A percentile compares a stretch with the other conserved stretches of the same genome.
Conservation (phyloP, 23 red algal genomes). For the Gracilaria vermiculophylla region DNA sequence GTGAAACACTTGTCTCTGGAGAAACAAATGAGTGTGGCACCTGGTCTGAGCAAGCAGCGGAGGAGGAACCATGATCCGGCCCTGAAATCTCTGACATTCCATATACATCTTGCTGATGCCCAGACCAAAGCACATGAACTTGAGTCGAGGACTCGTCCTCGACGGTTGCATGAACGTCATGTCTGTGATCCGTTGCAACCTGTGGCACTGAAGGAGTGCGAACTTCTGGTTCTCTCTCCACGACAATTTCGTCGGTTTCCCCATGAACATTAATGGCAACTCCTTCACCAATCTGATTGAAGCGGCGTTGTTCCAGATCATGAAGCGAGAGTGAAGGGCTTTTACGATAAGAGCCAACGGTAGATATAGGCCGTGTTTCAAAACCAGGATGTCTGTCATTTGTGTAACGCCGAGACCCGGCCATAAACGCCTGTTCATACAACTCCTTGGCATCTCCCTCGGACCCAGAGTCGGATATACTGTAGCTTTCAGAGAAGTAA, state of each 20-base stretch:
- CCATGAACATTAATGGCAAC: neutral
- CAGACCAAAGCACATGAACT: neutral
- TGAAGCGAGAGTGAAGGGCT: neutral
- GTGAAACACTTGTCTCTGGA: neutral
- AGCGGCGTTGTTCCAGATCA: neutral
- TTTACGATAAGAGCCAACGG: neutral
- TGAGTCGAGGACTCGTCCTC: neutral
- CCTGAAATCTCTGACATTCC: neutral
- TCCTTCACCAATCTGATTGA: neutral
- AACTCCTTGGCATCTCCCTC: neutral
- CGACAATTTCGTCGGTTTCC: neutral
- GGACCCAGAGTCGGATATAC: conserved; percentile 26
- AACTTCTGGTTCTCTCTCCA: neutral
- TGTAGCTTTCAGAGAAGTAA: conserved; percentile 52
- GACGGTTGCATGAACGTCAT: neutral
- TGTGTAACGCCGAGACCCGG: conserved; percentile 31
- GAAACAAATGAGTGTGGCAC: neutral
- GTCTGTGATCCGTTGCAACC: neutral
- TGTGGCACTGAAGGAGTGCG: neutral
- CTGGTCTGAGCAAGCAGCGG: neutral
- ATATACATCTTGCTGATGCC: neutral
- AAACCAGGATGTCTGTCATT: conserved; percentile 19
- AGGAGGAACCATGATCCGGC: neutral
- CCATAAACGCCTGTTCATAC: conserved; percentile 23
- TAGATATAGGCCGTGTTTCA: neutral